These are phyloP conservation scores for Leccinum boreale DNA, from an alignment of 768 basidiomycete species.

Conservation along the genomic window DNA sequence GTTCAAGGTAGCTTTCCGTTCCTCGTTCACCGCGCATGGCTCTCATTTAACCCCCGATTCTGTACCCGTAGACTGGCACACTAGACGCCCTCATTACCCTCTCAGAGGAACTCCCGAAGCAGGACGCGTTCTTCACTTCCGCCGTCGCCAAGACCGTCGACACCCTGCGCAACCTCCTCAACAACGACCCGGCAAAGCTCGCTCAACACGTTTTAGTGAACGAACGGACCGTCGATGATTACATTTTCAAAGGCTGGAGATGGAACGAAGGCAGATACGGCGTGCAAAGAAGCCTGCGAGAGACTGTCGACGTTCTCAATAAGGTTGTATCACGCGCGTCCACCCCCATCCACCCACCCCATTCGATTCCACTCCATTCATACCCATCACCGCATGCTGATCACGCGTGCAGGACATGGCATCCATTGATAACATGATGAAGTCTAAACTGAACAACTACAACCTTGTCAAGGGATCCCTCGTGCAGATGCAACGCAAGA, in stretches of 20 bases:
- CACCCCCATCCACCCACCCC: constrained; percentile 8
- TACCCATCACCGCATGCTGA: constrained; percentile 19
- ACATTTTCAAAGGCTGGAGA: constrained; percentile 77
- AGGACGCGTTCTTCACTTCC: constrained; percentile 81
- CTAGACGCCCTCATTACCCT: constrained; percentile 84
- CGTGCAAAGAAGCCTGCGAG: constrained; percentile 73
- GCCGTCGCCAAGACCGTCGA: constrained; percentile 93
- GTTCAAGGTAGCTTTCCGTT: constrained; percentile 68
- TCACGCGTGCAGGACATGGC: constrained; percentile 67
- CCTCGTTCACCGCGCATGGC: not conserved
- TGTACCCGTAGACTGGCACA: constrained; percentile 74
- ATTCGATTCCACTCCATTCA: constrained; percentile 15
- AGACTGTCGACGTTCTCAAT: constrained; percentile 80
- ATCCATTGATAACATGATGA: constrained; percentile 93
- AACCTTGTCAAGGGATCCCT: constrained; percentile 92
- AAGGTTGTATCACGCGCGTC: constrained; percentile 52
- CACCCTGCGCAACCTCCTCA: constrained; percentile 84
- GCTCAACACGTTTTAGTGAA: constrained; percentile 76
- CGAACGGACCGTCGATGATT: constrained; percentile 74
- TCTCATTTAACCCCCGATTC: constrained; percentile 7
- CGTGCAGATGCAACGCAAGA: constrained; percentile 90
- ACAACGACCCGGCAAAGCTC: constrained; percentile 79
- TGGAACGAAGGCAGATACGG: constrained; percentile 96
- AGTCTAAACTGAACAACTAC: constrained; percentile 86
- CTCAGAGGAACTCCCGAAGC: constrained; percentile 91